Evolutionary conservation across 2,329 filamentous ascomycete genomes (phyloP).

Genomic region (Akanthomyces uredinophilus): DNA sequence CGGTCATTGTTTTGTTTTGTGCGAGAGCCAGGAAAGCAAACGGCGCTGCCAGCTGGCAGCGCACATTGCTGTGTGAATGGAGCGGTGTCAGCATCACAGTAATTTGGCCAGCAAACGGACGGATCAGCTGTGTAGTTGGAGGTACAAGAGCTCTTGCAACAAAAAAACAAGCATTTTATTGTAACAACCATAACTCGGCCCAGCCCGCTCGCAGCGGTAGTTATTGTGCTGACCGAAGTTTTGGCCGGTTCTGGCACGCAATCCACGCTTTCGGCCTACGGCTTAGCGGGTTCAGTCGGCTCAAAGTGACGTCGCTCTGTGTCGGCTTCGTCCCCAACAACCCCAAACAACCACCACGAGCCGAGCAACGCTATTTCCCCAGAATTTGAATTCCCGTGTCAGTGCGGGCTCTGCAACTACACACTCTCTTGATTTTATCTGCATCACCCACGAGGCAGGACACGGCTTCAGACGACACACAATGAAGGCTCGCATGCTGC

Average conservation of each 20-base stretch:
- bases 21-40: background rate
- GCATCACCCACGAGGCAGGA: background rate
- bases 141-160: too few relatives aligned
- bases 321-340: constrained; percentile 14
- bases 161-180: background rate
- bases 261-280: background rate
- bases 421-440: background rate
- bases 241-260: background rate
- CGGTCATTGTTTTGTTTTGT: background rate
- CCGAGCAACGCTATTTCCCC: constrained; percentile 11
- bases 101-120: background rate
- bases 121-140: too few relatives aligned
- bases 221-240: background rate
- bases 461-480: background rate
- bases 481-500: constrained; percentile 32
- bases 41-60: constrained; percentile 2
- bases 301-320: constrained; percentile 25
- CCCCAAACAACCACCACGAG: constrained; percentile 13
- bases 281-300: constrained; percentile 30
- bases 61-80: background rate
- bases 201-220: background rate
- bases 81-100: background rate
- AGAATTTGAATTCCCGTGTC: constrained; percentile 5
- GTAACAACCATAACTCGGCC: too few relatives aligned
- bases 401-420: constrained; percentile 10